Evolutionary conservation across 805 yeast species (phyloP), one percentile per base, ranked within the genome.

Genomic region (Tetrapisispora pingtungensis): DNA sequence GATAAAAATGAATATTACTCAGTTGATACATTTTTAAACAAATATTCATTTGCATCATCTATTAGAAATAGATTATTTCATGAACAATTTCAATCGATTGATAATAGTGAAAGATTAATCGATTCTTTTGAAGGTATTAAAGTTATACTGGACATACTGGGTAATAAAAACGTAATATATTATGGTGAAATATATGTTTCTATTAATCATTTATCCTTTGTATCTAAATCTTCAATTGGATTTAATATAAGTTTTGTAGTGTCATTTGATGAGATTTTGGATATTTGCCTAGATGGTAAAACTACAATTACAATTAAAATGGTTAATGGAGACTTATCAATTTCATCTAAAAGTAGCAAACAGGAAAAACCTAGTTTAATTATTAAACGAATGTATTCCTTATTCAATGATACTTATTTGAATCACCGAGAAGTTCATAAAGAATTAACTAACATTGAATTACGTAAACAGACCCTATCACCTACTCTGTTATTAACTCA

Each of bases 121-220:
- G 95, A 84, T 52, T 95, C 20, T 10, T 37, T 37, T 28, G 40
- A 17, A 27, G 27, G 27, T 18, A 27, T 37, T 3, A 37, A 37
- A 18, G 26, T 28, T 5, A 37, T 17, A 10, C 10, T 37, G 33
- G 40, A 37, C 15, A 85, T 54, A 87, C 81, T 55, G 75, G 86
- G 24, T 43, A 83, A 89, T 50, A 71, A 86, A 49, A 98, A 93
- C 49, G 84, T 90, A 39, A 67, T 90, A 26, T 66, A 87, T 8
- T 97, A 93, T 59, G 98, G 98, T 7, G 70, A 95, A 43, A 55
- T 93, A 22, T 93, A 86, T 59, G 73, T 93, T 8, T 77, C 94
- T 15, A 90, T 85, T 52, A 74, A 75, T 41, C 77, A 81, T 53
- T 59, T 90, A 6, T 86, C 96, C 57, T 93, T 93, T 70, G 82